Conservation (phyloP, 176 grass and related monocot species). For the Poa pratensis region DNA sequence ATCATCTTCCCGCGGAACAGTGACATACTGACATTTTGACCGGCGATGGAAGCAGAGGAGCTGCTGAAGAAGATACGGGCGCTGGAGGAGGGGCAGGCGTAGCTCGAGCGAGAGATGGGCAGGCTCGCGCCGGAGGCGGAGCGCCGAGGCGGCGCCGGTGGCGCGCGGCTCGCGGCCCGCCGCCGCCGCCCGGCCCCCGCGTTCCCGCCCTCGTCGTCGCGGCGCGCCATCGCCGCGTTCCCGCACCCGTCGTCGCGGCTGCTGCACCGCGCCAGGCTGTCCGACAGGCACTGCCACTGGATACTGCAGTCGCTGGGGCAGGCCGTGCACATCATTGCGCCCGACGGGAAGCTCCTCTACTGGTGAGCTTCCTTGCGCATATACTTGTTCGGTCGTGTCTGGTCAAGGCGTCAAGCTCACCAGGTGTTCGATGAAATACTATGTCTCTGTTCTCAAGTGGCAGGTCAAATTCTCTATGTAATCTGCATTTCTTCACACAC, state of each 20-base stretch:
- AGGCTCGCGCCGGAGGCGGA: constrained; percentile 52
- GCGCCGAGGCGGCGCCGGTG: neutral
- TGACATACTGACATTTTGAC: neutral
- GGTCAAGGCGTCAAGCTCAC: neutral
- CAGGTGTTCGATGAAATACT: constrained; percentile 10
- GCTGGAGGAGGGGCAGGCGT: constrained; percentile 68
- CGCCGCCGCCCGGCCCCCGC: constrained; percentile 46
- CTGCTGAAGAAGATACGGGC: constrained; percentile 71
- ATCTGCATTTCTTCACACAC: neutral
- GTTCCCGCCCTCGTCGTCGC: constrained; percentile 24
- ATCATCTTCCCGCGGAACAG: neutral
- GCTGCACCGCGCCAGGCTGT: constrained; percentile 48
- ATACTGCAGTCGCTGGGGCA: constrained; percentile 86
- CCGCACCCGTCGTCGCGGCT: constrained; percentile 34
- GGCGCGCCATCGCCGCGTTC: constrained; percentile 39
- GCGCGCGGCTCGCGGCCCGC: constrained; percentile 20
- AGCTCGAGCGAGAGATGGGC: constrained; percentile 63
- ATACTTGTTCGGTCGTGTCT: neutral
- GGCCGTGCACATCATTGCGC: constrained; percentile 73
- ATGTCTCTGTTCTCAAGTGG: neutral
- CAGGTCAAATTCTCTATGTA: neutral
- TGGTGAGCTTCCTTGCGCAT: constrained; percentile 52
- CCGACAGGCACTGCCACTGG: constrained; percentile 75
- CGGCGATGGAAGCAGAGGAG: constrained; percentile 55
- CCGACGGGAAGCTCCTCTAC: constrained; percentile 71